A percentile compares a stretch with the other conserved stretches of the same genome.
Evolutionary conservation across 805 yeast genomes (phyloP).

Genomic region (Candida wancherniae): DNA sequence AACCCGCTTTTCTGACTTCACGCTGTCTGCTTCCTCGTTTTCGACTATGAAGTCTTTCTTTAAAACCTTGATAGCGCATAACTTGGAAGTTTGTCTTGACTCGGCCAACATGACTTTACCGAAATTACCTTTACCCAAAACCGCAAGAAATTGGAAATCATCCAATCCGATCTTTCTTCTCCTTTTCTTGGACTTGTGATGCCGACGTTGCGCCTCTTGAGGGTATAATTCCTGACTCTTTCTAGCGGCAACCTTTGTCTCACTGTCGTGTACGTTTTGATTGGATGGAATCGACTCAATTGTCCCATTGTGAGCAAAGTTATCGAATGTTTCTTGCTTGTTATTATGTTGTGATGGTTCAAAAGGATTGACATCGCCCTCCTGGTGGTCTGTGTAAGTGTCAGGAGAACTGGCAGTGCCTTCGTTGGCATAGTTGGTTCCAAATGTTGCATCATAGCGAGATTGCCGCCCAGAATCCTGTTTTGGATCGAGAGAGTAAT

Average conservation of each 20-base stretch:
- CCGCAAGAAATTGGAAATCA: conserved; percentile 91
- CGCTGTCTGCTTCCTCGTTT: conserved; percentile 93
- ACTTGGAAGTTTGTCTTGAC: conserved; percentile 69
- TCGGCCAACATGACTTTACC: conserved; percentile 98
- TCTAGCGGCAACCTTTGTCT: conserved; percentile 19
- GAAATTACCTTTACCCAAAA: conserved; percentile 95
- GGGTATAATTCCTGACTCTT: conserved; percentile 4
- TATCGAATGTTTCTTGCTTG: conserved; percentile 10
- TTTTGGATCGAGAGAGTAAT: conserved; percentile 3
- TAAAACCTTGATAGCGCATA: conserved; percentile 94
- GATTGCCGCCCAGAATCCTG: conserved; percentile 2
- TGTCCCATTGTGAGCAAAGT: conserved; percentile 27
- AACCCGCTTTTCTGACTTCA: conserved; percentile 90
- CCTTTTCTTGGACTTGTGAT: conserved; percentile 29
- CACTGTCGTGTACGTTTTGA: conserved; percentile 2
- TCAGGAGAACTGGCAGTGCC: too few relatives aligned
- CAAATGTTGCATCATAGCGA: too few relatives aligned
- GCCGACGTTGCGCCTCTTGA: conserved; percentile 1
- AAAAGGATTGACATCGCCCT: conserved; percentile 7
- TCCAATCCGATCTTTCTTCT: conserved; percentile 85
- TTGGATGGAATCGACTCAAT: background rate
- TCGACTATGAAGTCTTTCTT: conserved; percentile 94
- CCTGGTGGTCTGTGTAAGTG: too few relatives aligned
- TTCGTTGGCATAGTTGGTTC: too few relatives aligned
- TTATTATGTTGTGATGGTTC: conserved; percentile 6